A percentile compares a stretch with the other conserved stretches of the same genome.
Conservation (phyloP, 2,329 filamentous ascomycete genomes). For the Colletotrichum magnum region DNA sequence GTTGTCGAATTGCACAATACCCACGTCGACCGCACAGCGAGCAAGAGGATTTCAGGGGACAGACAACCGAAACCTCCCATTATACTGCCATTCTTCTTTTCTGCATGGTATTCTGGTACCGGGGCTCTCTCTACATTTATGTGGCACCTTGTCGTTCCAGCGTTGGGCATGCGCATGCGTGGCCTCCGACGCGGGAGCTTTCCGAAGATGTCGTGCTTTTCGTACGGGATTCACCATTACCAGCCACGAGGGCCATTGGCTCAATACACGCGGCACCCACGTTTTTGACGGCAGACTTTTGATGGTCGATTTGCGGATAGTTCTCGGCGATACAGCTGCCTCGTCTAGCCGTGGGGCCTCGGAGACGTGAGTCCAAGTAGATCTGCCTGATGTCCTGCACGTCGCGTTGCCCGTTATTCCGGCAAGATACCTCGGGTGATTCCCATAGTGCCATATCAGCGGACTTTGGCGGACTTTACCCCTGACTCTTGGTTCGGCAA, state of each 20-base stretch:
- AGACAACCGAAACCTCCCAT: neutral
- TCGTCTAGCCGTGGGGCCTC: no score
- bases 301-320: no score
- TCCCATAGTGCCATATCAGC: no score
- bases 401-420: no score
- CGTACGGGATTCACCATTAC: slow-evolving; percentile 17
- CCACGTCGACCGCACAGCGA: neutral
- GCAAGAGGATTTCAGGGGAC: neutral
- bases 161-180: neutral
- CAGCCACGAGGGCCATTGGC: neutral
- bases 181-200: neutral
- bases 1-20: slow-evolving; percentile 23
- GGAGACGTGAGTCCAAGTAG: no score
- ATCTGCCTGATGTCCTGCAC: no score
- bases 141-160: neutral
- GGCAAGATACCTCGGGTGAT: no score
- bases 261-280: no score
- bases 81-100: neutral
- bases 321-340: no score
- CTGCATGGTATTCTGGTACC: neutral
- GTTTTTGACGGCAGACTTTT: no score
- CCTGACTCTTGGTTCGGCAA: no score
- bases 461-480: no score
- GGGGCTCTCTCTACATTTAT: neutral
- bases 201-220: slow-evolving; percentile 34